Base-by-base conservation (phyloP, 2,329 filamentous ascomycete genomes). In the Sporothrix brunneoviolacea region DNA sequence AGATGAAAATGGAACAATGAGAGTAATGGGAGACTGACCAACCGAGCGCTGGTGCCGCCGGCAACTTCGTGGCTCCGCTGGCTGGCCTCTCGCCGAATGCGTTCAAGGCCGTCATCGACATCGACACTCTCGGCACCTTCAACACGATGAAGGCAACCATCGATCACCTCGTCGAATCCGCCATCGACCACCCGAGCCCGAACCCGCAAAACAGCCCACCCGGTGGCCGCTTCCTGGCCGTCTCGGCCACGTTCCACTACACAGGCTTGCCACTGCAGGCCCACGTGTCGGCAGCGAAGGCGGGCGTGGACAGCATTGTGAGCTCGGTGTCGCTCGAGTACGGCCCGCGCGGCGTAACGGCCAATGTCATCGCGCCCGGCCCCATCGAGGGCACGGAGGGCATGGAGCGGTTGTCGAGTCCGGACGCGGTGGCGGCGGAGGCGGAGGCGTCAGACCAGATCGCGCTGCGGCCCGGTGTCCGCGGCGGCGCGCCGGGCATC, bases 91-190 rank as follows among this genome's bases (percentile, higher is more conserved):
- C 82, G 36, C 70, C 86, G 52, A 97, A 97, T 64, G 93, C 88
- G 4, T 95, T 98, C 81, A 94, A 91, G 68, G 77, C 88, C 0
- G 93, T 98, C 57, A 91, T 97, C 61, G 93, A 97, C 55, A 98
- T 98, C 62, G 93, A 97, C 65, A 85, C 95, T 3, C 68, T 97
- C 32, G 93, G 93, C 28, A 94, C 88, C 15, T 98, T 87, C 71
- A 95, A 97, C 72, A 95, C 90, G 3, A 76, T 95, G 62, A 97
- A 97, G 70, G 90, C 91, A 4, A 93, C 89, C 1, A 72, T 96
- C 30, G 88, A 89, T 0, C 78, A 95, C 61, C 79, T 98, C 3
- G 69, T 89, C 12, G 76, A 81, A 59, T 94, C 89, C n/a, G 83
- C 86, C 1, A 68, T 70, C 30, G 79, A 78, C 16, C 80, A 85